Base-by-base conservation (phyloP, 148 eudicot genomes). In the Drosera capensis region DNA sequence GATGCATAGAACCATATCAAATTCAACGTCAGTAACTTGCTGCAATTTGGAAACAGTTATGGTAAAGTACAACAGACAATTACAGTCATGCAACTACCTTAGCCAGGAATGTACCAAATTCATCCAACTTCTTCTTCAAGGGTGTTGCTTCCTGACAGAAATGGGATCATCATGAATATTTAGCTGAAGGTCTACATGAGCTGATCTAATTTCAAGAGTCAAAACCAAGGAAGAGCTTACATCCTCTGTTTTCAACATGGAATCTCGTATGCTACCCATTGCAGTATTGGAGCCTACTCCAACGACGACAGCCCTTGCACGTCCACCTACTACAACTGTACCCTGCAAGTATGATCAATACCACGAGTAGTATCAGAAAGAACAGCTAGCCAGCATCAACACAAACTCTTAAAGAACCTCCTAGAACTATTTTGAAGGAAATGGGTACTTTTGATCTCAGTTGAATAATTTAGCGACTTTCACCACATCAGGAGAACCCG, bases 281-380 rank as follows among this genome's bases (percentile, higher is more conserved):
- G 97, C 97, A 45, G 97, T 90, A 59, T 85, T 90, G 46, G 95
- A 84, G 53, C 97, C 97, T 67, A 84, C 93, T 34, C 93, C 95
- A 69, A 72, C 69, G 36, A 90, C 97, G 70, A 80, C 73, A 15
- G 95, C 93, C 68, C 87, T 78, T 51, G 87, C 95, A 66, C 95
- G 71, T 63, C 97, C 97, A 60, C 87, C 74, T 59, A 90, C 97
- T 26, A 80, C 94, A 40, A 80, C 79, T 49, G 97, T 90, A 54
- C 95, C 97, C 97, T 90, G 77, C 57, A 60, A 64, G 14, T 45
- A 44, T 22, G 44, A 65, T 34, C 46, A 12, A 26, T 28, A 20
- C 3, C 29, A 16, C 17, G n/a, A 42, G 43, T 13, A n/a, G 19
- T 38, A n/a, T n/a, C n/a, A 1, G 16, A 28, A 43, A 40, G n/a